These are phyloP conservation scores for Chaetomiaceae sp. DNA, from an alignment of 2,329 filamentous ascomycete species.

Conservation along the genomic window DNA sequence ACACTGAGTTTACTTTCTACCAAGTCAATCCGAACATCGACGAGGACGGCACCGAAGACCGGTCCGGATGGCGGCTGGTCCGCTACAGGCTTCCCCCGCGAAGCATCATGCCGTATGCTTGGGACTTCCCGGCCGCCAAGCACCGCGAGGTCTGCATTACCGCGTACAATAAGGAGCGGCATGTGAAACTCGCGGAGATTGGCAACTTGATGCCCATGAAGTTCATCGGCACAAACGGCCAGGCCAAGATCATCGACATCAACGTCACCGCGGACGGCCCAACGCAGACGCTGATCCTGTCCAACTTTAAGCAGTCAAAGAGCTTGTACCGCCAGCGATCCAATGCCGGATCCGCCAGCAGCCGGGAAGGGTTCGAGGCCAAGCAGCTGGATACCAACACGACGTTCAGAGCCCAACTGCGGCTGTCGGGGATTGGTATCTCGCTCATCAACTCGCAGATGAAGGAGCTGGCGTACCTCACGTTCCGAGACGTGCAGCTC, in stretches of 20 bases:
- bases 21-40: slow-evolving; percentile 91
- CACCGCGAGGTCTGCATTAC: slow-evolving; percentile 86
- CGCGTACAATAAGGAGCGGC: slow-evolving; percentile 73
- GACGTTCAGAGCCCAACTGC: slow-evolving; percentile 83
- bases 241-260: slow-evolving; percentile 88
- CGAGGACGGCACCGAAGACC: slow-evolving; percentile 79
- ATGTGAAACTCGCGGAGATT: slow-evolving; percentile 94
- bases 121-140: slow-evolving; percentile 98
- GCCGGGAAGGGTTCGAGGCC: slow-evolving; percentile 75
- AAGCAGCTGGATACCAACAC: slow-evolving; percentile 85
- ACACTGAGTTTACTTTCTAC: slow-evolving; percentile 93
- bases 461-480: slow-evolving; percentile 89
- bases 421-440: slow-evolving; percentile 83
- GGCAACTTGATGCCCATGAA: slow-evolving; percentile 95
- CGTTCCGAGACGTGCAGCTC: slow-evolving; percentile 83
- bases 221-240: slow-evolving; percentile 61
- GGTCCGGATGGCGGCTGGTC: slow-evolving; percentile 86
- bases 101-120: slow-evolving; percentile 99
- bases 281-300: slow-evolving; percentile 88
- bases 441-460: slow-evolving; percentile 91
- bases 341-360: slow-evolving; percentile 46
- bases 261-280: slow-evolving; percentile 94
- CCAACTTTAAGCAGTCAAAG: slow-evolving; percentile 88
- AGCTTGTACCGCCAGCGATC: slow-evolving; percentile 72
- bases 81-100: slow-evolving; percentile 85